A percentile compares a stretch with the other conserved stretches of the same genome.
These are phyloP conservation scores for Lotmaria passim DNA, from an alignment of 208 protist species.

Conservation along the genomic window DNA sequence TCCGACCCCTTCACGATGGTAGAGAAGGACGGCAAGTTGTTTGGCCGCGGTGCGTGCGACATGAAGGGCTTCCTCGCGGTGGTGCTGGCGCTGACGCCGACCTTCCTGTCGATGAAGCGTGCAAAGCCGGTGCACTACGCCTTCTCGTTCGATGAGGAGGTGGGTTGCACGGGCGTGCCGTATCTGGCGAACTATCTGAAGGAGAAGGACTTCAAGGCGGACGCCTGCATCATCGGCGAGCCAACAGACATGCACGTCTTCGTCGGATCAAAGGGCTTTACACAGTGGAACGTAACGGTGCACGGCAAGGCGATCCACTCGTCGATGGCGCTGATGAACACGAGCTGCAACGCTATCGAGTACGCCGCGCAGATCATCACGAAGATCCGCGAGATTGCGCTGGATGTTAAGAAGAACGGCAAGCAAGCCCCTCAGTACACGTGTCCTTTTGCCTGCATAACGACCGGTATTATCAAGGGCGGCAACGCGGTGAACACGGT, in stretches of 20 bases:
- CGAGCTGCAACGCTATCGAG: too few relatives aligned
- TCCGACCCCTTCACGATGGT: constrained; percentile 58
- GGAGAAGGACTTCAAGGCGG: constrained; percentile 34
- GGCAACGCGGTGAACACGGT: constrained; percentile 33
- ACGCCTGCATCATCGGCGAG: constrained; percentile 23
- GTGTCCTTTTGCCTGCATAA: constrained; percentile 1
- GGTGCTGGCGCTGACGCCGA: constrained; percentile 41
- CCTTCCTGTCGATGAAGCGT: constrained; percentile 47
- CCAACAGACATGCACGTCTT: constrained; percentile 20
- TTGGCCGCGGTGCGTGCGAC: constrained; percentile 56
- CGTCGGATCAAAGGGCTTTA: constrained; percentile 35
- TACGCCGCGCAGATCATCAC: too few relatives aligned
- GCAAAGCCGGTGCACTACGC: constrained; percentile 57
- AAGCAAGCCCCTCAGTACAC: background rate
- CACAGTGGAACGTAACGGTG: constrained; percentile 34
- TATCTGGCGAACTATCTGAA: constrained; percentile 38
- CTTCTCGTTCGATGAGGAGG: constrained; percentile 55
- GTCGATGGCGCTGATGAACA: too few relatives aligned
- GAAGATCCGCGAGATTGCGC: constrained; percentile 32
- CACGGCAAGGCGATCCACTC: constrained; percentile 58
- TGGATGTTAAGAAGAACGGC: constrained; percentile 39
- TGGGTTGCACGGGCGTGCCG: constrained; percentile 43
- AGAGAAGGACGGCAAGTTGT: constrained; percentile 55
- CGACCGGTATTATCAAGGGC: background rate
- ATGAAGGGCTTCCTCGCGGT: constrained; percentile 75